A percentile compares a stretch with the other conserved stretches of the same genome.
Conservation (phyloP, 371 early-diverging fungal genomes). For the Mucor indicus region DNA sequence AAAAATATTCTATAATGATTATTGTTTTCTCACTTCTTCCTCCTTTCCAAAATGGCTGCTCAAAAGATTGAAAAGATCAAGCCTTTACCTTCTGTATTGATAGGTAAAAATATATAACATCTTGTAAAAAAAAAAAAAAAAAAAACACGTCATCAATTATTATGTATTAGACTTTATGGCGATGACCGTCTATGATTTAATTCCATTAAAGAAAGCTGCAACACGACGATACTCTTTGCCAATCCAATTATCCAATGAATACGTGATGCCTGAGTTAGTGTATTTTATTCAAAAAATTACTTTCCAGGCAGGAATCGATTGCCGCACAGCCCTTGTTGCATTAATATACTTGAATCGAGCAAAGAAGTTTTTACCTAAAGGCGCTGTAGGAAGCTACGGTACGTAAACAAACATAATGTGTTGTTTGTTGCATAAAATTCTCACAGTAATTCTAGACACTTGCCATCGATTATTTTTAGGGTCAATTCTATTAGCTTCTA, state of each 20-base stretch:
- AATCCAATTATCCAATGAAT: background rate
- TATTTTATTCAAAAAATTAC: constrained; percentile 41
- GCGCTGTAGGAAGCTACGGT: constrained; percentile 37
- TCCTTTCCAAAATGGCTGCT: too few species aligned
- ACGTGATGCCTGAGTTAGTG: constrained; percentile 27
- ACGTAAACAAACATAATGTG: background rate
- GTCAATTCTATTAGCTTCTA: constrained; percentile 58
- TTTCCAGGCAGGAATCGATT: constrained; percentile 28
- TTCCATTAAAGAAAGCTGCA: constrained; percentile 7
- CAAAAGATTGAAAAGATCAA: constrained; percentile 1
- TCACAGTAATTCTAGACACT: constrained; percentile 28
- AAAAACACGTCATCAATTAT: too few species aligned
- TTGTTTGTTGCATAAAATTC: background rate
- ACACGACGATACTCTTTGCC: constrained; percentile 2
- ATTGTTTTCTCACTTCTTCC: too few species aligned
- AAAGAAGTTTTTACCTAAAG: constrained; percentile 27
- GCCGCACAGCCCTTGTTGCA: constrained; percentile 35
- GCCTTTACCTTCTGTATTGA: constrained; percentile 16
- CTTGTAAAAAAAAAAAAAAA: background rate
- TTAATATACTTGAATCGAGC: constrained; percentile 42
- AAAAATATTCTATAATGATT: too few species aligned
- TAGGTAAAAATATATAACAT: constrained; percentile 6
- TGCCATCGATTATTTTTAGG: constrained; percentile 75
- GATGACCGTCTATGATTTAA: constrained; percentile 20
- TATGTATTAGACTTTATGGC: constrained; percentile 27